These are phyloP conservation scores for Pyrenochaeta sp. DNA, from an alignment of 2,329 filamentous ascomycete genomes.

Conservation along the genomic window DNA sequence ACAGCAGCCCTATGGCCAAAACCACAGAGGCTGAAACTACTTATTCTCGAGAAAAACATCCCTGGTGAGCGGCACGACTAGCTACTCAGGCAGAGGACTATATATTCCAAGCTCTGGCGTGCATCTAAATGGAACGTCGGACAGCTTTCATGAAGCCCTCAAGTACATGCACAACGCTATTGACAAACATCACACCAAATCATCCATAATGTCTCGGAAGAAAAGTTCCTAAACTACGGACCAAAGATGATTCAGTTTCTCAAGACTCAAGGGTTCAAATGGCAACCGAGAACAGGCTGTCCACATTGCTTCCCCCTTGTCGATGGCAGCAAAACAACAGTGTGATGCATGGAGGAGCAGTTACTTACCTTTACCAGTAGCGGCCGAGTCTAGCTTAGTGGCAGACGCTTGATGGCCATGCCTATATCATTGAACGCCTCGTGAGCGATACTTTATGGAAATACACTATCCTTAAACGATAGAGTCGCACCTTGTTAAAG, in stretches of 20 bases:
- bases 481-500: too few relatives aligned
- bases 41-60: neutral
- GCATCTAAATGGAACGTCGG: neutral
- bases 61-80: neutral
- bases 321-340: neutral
- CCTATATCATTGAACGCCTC: too few relatives aligned
- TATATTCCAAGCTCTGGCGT: neutral
- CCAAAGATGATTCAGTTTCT: neutral
- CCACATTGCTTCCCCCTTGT: neutral
- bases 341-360: neutral
- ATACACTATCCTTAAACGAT: too few relatives aligned
- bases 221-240: neutral
- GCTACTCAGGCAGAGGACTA: neutral
- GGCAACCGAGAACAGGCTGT: neutral
- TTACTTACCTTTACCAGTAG: neutral
- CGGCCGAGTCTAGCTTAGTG: too few relatives aligned
- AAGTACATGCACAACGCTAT: neutral
- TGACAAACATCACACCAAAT: neutral
- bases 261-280: neutral
- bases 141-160: neutral
- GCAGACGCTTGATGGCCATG: too few relatives aligned
- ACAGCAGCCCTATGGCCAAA: too few relatives aligned
- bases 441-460: too few relatives aligned
- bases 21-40: neutral
- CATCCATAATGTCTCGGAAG: neutral